These are phyloP conservation scores for Fusarium caatingaense DNA, from an alignment of 2,329 filamentous ascomycete species.

Conservation along the genomic window DNA sequence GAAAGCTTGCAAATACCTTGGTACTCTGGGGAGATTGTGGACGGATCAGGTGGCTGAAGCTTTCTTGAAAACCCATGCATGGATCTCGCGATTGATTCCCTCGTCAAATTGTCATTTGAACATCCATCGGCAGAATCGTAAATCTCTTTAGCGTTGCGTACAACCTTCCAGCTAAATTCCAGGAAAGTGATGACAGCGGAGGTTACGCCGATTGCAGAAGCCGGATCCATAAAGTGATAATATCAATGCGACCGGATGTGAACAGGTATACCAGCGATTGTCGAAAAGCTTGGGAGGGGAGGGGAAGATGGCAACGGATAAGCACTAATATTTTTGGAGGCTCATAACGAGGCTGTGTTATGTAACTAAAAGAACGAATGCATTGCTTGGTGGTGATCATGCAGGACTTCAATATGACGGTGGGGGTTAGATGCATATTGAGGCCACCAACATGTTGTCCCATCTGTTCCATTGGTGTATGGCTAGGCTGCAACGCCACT, in stretches of 20 bases:
- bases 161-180: neutral
- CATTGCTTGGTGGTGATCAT: accelerated
- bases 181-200: neutral
- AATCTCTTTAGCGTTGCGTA: neutral
- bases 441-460: neutral
- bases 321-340: accelerated
- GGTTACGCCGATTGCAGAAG: neutral
- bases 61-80: neutral
- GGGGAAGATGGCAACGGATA: neutral
- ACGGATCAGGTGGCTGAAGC: accelerated
- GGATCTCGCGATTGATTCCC: neutral
- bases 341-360: neutral
- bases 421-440: neutral
- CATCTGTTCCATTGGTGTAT: accelerated
- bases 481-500: neutral
- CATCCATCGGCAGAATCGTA: neutral
- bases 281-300: no score
- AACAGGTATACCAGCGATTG: neutral
- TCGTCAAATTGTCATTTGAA: neutral
- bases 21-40: neutral
- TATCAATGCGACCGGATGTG: neutral
- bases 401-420: neutral
- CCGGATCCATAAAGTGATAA: neutral
- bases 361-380: accelerated
- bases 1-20: neutral